phyloP scores from a whole-genome alignment of 345 rosid species.

The Eucalyptus regnans region DNA sequence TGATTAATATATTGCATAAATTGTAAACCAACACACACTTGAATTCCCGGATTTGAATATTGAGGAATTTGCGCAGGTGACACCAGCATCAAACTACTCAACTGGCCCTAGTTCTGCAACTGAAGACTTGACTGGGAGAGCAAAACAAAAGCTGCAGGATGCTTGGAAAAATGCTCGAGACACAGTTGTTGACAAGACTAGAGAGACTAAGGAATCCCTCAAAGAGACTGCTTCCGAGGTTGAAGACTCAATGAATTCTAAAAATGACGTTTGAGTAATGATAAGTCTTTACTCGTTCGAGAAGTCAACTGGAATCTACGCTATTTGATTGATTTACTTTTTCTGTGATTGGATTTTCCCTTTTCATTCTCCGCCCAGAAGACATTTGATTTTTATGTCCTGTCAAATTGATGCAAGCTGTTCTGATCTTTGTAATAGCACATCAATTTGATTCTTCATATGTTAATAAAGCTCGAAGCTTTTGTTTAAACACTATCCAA shows the following conservation, averaged over 20 bases:
- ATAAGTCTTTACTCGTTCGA: neutral
- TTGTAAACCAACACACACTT: neutral
- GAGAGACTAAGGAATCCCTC: conserved; percentile 13
- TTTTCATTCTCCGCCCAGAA: neutral
- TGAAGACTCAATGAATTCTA: neutral
- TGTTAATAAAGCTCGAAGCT: neutral
- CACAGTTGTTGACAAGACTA: neutral
- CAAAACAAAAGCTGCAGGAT: conserved; percentile 21
- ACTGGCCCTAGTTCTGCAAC: neutral
- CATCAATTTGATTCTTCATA: neutral
- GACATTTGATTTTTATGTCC: neutral
- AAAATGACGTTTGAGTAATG: neutral
- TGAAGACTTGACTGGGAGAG: conserved; percentile 2
- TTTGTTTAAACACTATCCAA: neutral
- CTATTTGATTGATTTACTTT: neutral
- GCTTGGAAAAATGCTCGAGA: conserved; percentile 28
- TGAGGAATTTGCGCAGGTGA: conserved; percentile 1
- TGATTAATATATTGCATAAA: neutral
- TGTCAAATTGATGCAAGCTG: neutral
- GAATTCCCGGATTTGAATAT: neutral
- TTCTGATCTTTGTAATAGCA: neutral
- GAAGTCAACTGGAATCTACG: neutral
- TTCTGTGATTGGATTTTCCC: neutral
- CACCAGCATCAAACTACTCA: conserved; percentile 3
- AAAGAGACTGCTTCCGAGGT: neutral